Conservation (phyloP, 2,329 filamentous ascomycete species). For the Penicillium sp. region DNA sequence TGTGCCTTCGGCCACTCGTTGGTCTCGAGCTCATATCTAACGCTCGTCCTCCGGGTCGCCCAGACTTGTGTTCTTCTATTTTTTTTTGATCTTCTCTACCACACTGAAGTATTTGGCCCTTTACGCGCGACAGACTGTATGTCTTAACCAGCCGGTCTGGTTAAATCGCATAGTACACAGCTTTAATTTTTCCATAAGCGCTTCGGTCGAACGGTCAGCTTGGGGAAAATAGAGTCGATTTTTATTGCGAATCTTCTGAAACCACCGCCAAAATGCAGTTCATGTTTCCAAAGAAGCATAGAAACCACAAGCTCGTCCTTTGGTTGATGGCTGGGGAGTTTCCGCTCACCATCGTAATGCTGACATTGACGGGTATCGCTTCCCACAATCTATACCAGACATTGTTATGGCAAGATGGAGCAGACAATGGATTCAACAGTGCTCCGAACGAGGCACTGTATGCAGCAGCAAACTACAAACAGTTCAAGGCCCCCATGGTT, state of each 20-base stretch:
- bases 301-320: slow-evolving; percentile 52
- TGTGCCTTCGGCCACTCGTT: slow-evolving; percentile 10
- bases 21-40: slow-evolving; percentile 33
- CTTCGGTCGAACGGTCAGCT: slow-evolving; percentile 7
- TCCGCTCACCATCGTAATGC: slow-evolving; percentile 56
- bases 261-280: slow-evolving; percentile 37
- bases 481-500: slow-evolving; percentile 54
- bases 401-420: slow-evolving; percentile 62
- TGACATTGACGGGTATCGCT: slow-evolving; percentile 63
- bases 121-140: slow-evolving; percentile 34
- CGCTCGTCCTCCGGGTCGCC: slow-evolving; percentile 25
- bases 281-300: slow-evolving; percentile 55
- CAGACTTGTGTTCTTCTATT: slow-evolving; percentile 21
- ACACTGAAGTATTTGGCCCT: slow-evolving; percentile 15
- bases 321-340: slow-evolving; percentile 57
- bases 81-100: slow-evolving; percentile 13
- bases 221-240: not conserved
- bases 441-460: slow-evolving; percentile 58
- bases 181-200: slow-evolving; percentile 2
- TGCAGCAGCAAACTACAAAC: slow-evolving; percentile 58
- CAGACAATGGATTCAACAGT: slow-evolving; percentile 63
- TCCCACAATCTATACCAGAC: slow-evolving; percentile 61
- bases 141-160: slow-evolving; percentile 42
- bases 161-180: slow-evolving; percentile 19
- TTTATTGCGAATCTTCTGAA: not conserved